Evolutionary conservation across 495 filamentous ascomycete genomes (phyloP), one percentile per base, ranked within the genome.

Genomic region (Ramalina peruviana): DNA sequence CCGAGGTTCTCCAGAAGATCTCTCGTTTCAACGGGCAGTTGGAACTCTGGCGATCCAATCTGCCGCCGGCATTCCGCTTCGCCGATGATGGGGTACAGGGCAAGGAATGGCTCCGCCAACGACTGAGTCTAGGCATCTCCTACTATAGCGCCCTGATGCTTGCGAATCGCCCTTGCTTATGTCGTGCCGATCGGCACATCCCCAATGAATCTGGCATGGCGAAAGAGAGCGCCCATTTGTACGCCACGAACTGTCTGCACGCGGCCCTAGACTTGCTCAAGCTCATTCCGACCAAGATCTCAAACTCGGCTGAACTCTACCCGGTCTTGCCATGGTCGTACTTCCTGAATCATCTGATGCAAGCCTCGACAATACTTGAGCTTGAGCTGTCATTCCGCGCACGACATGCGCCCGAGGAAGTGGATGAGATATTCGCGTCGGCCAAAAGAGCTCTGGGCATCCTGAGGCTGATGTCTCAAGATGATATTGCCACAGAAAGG

Each of bases 301-400:
- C 30, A 0, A 64, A 73, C 39, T 58, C 67, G 4, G 51, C 66
- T 17, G 67, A 64, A 23, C 62, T 83, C 5, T 80, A 81, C 51
- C 59, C 66, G n/a, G 64, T 74, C 6, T 60, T 69, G 6, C 78
- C 79, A 12, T 85, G 80, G 80, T 85, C 79, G 78, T 74, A 69
- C 41, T 64, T 79, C 10, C 62, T 85, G 13, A 81, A 85, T 55
- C 76, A 78, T 47, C 61, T 85, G 17, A 81, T 81, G 69, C 78
- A 83, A 62, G 73, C 79, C 0, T 63, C 71, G 4, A 75, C 72
- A 1, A 71, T 83, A 12, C 62, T 84, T 7, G 70, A 83, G 55
- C 67, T 82, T 13, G 81, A 84, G 55, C 64, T 80, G 17, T 74
- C 77, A 1, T 77, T 80, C 50, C 68, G 71, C 26, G 62, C 62